Conservation (phyloP, 257 asterid species). For the Capsicum baccatum region DNA sequence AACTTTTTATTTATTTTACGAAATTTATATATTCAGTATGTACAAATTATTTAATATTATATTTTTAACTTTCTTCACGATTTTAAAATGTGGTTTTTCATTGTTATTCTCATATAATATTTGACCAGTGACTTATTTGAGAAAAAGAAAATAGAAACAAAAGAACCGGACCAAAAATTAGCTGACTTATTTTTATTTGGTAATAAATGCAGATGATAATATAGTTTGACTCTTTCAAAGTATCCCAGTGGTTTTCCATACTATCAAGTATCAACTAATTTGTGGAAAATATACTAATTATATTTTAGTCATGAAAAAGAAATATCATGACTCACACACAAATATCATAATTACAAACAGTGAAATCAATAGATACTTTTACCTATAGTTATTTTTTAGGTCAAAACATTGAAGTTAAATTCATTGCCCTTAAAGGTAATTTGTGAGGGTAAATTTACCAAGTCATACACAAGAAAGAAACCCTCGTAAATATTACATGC, state of each 20-base stretch:
- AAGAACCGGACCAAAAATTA: not conserved
- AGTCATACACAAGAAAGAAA: no score
- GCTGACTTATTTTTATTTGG: not conserved
- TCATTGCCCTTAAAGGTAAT: not conserved
- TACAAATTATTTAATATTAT: not conserved
- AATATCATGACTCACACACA: not conserved
- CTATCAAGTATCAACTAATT: not conserved
- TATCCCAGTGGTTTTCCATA: not conserved
- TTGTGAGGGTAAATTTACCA: not conserved
- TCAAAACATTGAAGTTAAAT: not conserved
- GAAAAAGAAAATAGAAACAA: no score
- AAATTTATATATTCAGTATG: no score
- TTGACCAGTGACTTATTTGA: not conserved
- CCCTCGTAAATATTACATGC: no score
- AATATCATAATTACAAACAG: not conserved
- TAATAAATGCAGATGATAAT: constrained; percentile 3
- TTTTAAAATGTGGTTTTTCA: not conserved
- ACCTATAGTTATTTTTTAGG: not conserved
- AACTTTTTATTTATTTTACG: no score
- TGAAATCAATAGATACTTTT: no score
- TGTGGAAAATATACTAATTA: not conserved
- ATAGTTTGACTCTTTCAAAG: constrained; percentile 9
- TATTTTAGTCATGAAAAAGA: not conserved
- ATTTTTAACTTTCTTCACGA: not conserved
- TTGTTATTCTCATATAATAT: not conserved